Evolutionary conservation across 371 early-diverging fungal genomes (phyloP).

Genomic region (Mucor irregularis): DNA sequence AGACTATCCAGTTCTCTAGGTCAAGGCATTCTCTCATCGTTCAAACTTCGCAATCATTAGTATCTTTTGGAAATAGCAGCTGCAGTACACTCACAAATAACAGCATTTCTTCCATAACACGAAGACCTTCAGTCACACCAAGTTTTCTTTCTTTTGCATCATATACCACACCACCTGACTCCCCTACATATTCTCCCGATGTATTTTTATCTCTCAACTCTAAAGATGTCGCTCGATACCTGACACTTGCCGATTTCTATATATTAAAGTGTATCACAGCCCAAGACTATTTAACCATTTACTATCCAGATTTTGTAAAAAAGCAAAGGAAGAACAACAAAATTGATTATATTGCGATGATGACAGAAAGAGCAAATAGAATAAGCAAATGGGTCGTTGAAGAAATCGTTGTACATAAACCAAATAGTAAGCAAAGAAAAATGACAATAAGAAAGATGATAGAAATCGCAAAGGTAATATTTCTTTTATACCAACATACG

Average conservation of each 20-base stretch:
- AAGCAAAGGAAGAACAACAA: slow-evolving; percentile 1
- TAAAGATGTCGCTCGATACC: slow-evolving; percentile 36
- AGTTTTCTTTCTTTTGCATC: slow-evolving; percentile 31
- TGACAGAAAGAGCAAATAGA: slow-evolving; percentile 45
- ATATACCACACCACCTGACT: slow-evolving; percentile 34
- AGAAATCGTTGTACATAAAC: slow-evolving; percentile 20
- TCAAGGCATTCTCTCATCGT: slow-evolving; percentile 27
- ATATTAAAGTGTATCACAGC: slow-evolving; percentile 41
- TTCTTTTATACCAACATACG: not conserved
- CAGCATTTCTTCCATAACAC: not conserved
- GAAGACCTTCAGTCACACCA: slow-evolving; percentile 25
- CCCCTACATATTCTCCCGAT: slow-evolving; percentile 19
- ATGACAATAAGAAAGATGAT: slow-evolving; percentile 33
- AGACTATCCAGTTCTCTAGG: not conserved
- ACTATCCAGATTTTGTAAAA: not conserved
- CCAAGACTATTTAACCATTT: slow-evolving; percentile 36
- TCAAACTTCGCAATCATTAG: slow-evolving; percentile 20
- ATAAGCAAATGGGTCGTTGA: slow-evolving; percentile 38
- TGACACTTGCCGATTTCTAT: slow-evolving; percentile 48
- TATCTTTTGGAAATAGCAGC: slow-evolving; percentile 8
- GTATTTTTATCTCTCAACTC: slow-evolving; percentile 15
- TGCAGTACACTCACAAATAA: not conserved
- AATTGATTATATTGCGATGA: slow-evolving; percentile 31
- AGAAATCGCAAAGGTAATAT: slow-evolving; percentile 41
- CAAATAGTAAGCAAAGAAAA: slow-evolving; percentile 22